phyloP scores from a whole-genome alignment of 495 filamentous ascomycete genomes.

The Emericellopsis terricola region DNA sequence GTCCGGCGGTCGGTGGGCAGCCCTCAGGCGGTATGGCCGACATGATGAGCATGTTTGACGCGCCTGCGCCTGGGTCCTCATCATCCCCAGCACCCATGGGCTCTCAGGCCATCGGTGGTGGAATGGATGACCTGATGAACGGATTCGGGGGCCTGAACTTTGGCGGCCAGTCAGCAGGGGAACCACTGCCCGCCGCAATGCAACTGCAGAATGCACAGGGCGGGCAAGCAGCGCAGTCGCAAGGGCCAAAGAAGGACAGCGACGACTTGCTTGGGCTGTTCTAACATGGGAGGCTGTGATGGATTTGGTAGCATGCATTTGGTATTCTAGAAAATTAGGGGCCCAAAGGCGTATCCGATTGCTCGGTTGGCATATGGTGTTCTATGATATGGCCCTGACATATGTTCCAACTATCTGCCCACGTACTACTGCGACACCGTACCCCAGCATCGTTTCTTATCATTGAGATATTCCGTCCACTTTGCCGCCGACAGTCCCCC shows the following conservation, averaged over 20 bases:
- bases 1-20: constrained; percentile 28
- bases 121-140: constrained; percentile 51
- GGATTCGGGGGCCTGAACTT: constrained; percentile 72
- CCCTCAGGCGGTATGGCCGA: constrained; percentile 51
- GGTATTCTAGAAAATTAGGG: background rate
- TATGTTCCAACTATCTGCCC: background rate
- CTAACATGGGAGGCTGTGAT: constrained; percentile 15
- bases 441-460: constrained; percentile 1
- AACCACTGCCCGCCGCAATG: constrained; percentile 35
- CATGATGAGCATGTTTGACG: constrained; percentile 71
- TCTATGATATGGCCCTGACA: background rate
- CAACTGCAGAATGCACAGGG: constrained; percentile 24
- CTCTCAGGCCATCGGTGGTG: constrained; percentile 12
- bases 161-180: constrained; percentile 32
- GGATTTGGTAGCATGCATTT: too few species aligned
- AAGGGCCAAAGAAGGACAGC: constrained; percentile 44
- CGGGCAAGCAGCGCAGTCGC: constrained; percentile 7
- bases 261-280: constrained; percentile 87
- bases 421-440: background rate
- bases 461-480: constrained; percentile 25
- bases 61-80: constrained; percentile 14
- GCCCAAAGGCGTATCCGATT: background rate
- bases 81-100: too few species aligned
- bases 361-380: background rate
- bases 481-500: constrained; percentile 20